These are phyloP conservation scores for Talaromyces sp. DNA, from an alignment of 2,329 filamentous ascomycete genomes.

Conservation along the genomic window DNA sequence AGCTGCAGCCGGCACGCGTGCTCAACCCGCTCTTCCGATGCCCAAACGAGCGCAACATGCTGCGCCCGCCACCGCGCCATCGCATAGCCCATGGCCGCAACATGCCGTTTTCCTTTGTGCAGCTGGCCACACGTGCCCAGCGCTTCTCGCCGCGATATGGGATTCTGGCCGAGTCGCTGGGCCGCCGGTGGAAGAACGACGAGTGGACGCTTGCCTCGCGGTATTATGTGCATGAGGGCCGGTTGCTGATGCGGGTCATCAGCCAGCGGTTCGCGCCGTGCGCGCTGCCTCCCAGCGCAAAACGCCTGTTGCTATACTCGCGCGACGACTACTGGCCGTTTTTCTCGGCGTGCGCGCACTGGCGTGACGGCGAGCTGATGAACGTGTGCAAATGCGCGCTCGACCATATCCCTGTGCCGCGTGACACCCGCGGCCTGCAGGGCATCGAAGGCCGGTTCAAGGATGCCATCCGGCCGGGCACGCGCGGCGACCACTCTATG, in stretches of 20 bases:
- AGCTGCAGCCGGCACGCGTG: slow-evolving; percentile 46
- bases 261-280: slow-evolving; percentile 50
- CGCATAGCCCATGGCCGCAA: slow-evolving; percentile 51
- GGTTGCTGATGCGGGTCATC: slow-evolving; percentile 54
- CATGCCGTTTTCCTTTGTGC: slow-evolving; percentile 55
- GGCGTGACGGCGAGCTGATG: slow-evolving; percentile 57
- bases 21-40: slow-evolving; percentile 55
- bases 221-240: slow-evolving; percentile 49
- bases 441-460: slow-evolving; percentile 39
- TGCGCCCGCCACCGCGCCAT: slow-evolving; percentile 44
- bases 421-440: slow-evolving; percentile 33
- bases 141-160: slow-evolving; percentile 44
- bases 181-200: slow-evolving; percentile 50
- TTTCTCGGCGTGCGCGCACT: slow-evolving; percentile 59
- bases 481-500: slow-evolving; percentile 26
- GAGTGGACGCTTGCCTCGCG: slow-evolving; percentile 53
- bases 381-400: slow-evolving; percentile 57
- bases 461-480: slow-evolving; percentile 19
- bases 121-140: slow-evolving; percentile 49
- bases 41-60: slow-evolving; percentile 47
- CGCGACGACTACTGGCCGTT: slow-evolving; percentile 58
- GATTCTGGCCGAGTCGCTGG: slow-evolving; percentile 42
- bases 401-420: slow-evolving; percentile 48
- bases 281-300: slow-evolving; percentile 46
- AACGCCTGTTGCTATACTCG: slow-evolving; percentile 54